These are phyloP conservation scores for Jatropha curcas DNA, from an alignment of 345 rosid genomes.

Conservation along the genomic window DNA sequence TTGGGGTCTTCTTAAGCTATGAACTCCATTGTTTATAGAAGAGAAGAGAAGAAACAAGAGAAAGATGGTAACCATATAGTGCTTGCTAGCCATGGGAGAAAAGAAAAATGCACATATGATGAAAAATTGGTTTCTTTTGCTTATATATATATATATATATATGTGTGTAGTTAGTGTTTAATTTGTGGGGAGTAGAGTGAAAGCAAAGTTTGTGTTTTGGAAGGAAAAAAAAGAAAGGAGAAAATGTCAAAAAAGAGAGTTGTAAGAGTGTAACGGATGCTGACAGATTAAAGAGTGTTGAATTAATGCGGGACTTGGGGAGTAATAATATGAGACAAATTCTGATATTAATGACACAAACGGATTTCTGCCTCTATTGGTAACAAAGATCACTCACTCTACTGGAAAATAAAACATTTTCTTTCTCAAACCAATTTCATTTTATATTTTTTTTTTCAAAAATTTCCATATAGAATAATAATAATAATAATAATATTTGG, in stretches of 20 bases:
- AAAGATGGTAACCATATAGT: neutral
- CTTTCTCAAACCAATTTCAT: neutral
- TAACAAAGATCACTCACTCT: neutral
- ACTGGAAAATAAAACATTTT: neutral
- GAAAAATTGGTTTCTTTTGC: neutral
- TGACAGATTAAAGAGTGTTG: constrained; percentile 3
- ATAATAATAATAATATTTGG: no score
- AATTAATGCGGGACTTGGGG: constrained; percentile 1
- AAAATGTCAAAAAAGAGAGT: neutral
- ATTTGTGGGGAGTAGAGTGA: constrained; percentile 13
- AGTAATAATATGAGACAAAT: constrained; percentile 16
- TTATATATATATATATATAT: neutral
- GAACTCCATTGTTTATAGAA: neutral
- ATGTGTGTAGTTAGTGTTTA: neutral
- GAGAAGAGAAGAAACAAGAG: neutral
- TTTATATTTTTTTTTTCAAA: neutral
- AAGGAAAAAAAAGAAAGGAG: neutral
- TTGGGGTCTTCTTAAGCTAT: no score
- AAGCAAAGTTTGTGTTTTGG: constrained; percentile 7
- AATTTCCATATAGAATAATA: no score
- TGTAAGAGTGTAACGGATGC: constrained; percentile 24
- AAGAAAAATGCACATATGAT: neutral
- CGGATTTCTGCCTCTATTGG: constrained; percentile 14
- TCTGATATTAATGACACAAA: constrained; percentile 22
- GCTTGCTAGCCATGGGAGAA: neutral